A percentile compares a stretch with the other conserved stretches of the same genome.
Evolutionary conservation across 495 filamentous ascomycete genomes (phyloP).

Genomic region (Talaromyces thailandensis): DNA sequence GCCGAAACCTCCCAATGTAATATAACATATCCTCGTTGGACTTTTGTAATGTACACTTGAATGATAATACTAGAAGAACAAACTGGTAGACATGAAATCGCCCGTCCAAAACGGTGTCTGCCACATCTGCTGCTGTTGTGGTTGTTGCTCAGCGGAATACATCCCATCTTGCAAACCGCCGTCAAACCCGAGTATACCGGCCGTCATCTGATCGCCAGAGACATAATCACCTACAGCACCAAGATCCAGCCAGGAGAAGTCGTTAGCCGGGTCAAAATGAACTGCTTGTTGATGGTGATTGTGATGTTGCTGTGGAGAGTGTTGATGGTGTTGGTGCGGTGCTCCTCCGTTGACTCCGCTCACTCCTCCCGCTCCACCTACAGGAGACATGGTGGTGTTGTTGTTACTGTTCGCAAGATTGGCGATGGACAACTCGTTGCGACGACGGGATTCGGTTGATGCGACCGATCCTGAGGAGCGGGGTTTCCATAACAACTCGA

Average conservation of each 20-base stretch:
- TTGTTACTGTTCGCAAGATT: neutral
- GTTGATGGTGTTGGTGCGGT: neutral
- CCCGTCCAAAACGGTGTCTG: constrained; percentile 31
- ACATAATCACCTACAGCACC: constrained; percentile 49
- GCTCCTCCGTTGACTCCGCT: neutral
- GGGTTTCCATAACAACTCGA: constrained; percentile 42
- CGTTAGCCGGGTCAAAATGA: constrained; percentile 41
- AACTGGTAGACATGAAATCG: constrained; percentile 30
- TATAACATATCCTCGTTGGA: neutral
- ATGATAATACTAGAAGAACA: constrained; percentile 24
- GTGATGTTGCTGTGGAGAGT: neutral
- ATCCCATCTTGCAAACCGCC: constrained; percentile 1
- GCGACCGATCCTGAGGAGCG: constrained; percentile 15
- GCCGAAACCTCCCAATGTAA: neutral
- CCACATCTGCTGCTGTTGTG: constrained; percentile 28
- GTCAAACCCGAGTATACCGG: constrained; percentile 28
- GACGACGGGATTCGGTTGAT: constrained; percentile 22
- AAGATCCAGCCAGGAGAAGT: constrained; percentile 51
- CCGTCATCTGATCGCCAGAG: constrained; percentile 32
- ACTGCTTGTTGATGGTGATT: constrained; percentile 11
- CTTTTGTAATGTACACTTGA: neutral
- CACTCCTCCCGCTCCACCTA: neutral
- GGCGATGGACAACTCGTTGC: constrained; percentile 5
- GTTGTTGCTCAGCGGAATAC: constrained; percentile 10
- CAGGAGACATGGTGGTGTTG: neutral